A percentile compares a stretch with the other conserved stretches of the same genome.
Evolutionary conservation across 345 rosid genomes (phyloP).

Genomic region (Eucalyptus pauciflora): DNA sequence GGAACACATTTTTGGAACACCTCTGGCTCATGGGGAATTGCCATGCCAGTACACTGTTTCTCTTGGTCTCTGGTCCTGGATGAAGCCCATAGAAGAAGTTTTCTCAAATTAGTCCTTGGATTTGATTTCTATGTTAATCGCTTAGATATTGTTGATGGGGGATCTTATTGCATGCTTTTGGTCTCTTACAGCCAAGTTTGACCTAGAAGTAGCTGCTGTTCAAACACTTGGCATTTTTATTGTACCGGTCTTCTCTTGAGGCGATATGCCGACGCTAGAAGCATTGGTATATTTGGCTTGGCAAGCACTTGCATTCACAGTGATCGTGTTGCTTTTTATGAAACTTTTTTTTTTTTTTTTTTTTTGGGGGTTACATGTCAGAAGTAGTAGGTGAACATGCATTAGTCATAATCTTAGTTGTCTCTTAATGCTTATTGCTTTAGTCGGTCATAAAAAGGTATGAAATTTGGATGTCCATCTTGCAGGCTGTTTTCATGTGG

Average conservation of each 20-base stretch:
- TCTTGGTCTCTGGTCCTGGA: not conserved
- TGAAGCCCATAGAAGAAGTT: not conserved
- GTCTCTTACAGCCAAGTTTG: not conserved
- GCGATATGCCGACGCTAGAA: not conserved
- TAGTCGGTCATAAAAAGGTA: not conserved
- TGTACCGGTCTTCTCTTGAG: not conserved
- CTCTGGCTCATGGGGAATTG: not conserved
- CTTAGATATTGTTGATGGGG: not conserved
- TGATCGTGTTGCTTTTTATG: not conserved
- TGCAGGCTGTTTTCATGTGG: conserved; percentile 66
- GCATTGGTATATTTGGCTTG: not conserved
- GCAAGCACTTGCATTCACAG: not conserved
- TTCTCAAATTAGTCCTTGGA: not conserved
- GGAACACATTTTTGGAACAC: not conserved
- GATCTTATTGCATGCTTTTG: not conserved
- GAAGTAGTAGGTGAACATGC: not conserved
- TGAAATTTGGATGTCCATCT: not conserved
- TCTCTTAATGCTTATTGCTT: not conserved
- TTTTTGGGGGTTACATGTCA: not conserved
- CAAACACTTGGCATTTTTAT: not conserved
- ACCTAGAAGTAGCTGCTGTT: not conserved
- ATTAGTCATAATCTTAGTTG: not conserved
- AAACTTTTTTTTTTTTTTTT: not conserved
- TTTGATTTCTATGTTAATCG: not conserved
- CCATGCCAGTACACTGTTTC: not conserved